Evolutionary conservation across 192 early-diverging fungal species (phyloP).

Genomic region (Phlyctochytrium bullatum): DNA sequence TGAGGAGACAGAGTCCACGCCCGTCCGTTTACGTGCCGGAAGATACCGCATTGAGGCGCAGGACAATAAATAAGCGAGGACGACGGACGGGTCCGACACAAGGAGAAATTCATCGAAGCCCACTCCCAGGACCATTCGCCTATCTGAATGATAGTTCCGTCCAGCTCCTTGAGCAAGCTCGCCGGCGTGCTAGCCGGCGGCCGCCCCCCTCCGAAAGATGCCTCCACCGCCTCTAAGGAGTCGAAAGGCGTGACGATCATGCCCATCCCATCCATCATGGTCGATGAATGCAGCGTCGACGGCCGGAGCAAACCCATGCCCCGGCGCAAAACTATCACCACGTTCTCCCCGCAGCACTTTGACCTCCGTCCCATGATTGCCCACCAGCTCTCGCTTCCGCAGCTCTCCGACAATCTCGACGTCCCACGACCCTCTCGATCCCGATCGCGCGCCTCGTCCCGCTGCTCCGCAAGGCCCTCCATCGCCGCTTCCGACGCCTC

Average conservation of each 20-base stretch:
- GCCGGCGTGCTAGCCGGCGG: not conserved
- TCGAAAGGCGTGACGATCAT: not conserved
- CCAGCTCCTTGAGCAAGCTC: not conserved
- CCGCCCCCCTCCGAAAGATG: not conserved
- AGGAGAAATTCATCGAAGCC: too few relatives aligned
- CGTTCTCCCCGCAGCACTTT: too few relatives aligned
- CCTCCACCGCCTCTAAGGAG: not conserved
- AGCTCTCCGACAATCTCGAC: not conserved
- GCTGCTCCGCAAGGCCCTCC: not conserved
- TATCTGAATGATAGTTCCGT: conserved; percentile 1
- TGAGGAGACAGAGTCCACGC: too few relatives aligned
- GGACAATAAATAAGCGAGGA: too few relatives aligned
- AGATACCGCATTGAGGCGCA: too few relatives aligned
- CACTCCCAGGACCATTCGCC: too few relatives aligned
- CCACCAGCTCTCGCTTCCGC: not conserved
- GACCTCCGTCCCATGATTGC: too few relatives aligned
- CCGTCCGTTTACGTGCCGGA: too few relatives aligned
- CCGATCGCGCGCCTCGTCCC: not conserved
- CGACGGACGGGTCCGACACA: too few relatives aligned
- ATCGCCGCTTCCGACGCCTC: too few relatives aligned
- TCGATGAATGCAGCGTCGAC: not conserved
- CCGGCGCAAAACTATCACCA: too few relatives aligned
- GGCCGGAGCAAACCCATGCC: too few relatives aligned
- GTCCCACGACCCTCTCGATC: not conserved
- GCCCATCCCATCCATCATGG: not conserved